Conservation (phyloP, 129 eudicot species). For the Silybum marianum region DNA sequence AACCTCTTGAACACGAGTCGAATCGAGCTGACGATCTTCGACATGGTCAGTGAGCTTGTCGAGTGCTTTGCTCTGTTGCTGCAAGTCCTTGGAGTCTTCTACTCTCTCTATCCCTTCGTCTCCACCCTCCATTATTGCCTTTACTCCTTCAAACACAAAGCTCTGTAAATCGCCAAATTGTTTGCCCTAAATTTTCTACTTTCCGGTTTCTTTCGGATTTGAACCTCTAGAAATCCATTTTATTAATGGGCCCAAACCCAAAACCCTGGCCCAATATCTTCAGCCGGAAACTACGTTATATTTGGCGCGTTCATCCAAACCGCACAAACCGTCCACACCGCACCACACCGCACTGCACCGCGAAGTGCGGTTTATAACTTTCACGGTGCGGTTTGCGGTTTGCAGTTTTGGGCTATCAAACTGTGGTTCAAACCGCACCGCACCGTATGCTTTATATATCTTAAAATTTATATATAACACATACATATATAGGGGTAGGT, state of each 20-base stretch:
- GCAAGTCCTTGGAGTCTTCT: slow-evolving; percentile 84
- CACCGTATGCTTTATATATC: no score
- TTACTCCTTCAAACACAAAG: neutral
- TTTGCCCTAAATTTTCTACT: slow-evolving; percentile 14
- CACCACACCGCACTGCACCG: no score
- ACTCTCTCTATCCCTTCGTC: slow-evolving; percentile 61
- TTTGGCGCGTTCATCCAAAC: no score
- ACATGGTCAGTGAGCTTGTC: slow-evolving; percentile 98
- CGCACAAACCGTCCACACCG: no score
- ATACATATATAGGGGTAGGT: no score
- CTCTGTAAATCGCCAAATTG: slow-evolving; percentile 7
- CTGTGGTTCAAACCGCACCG: no score
- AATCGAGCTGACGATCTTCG: slow-evolving; percentile 98
- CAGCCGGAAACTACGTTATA: no score
- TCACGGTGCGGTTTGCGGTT: no score
- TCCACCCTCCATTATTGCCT: slow-evolving; percentile 59
- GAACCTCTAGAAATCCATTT: neutral
- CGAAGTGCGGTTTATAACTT: no score
- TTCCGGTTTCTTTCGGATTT: neutral
- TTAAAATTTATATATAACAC: no score
- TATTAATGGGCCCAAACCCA: neutral
- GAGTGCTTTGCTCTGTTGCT: slow-evolving; percentile 95
- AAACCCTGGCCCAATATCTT: neutral
- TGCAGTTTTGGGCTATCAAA: no score
- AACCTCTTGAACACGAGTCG: slow-evolving; percentile 95